Evolutionary conservation across 306 rosid species (phyloP).

Genomic region (Pachyrhizus erosus): DNA sequence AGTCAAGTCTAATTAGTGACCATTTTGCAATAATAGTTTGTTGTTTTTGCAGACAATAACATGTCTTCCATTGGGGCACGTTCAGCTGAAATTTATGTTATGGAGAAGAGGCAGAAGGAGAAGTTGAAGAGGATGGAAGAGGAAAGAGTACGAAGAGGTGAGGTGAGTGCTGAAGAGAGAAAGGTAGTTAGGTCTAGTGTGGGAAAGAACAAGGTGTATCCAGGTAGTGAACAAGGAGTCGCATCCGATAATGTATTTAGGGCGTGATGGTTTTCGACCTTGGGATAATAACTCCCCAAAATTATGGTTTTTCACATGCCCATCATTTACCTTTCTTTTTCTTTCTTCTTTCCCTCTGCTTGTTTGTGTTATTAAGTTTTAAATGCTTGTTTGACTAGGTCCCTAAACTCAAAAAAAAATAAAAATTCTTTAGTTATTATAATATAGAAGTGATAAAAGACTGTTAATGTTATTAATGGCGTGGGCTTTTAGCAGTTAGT

Average conservation of each 20-base stretch:
- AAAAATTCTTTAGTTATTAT: background rate
- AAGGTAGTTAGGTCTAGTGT: constrained; percentile 29
- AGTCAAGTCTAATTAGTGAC: background rate
- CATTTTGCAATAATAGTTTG: background rate
- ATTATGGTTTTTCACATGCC: background rate
- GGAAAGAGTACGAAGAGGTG: constrained; percentile 36
- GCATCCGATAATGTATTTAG: background rate
- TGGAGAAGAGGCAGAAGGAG: constrained; percentile 51
- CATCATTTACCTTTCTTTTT: background rate
- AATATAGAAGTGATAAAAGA: background rate
- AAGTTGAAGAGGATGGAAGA: constrained; percentile 53
- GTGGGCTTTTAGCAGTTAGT: background rate
- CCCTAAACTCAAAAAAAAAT: background rate
- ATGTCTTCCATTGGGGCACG: constrained; percentile 61
- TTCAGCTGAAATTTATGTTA: constrained; percentile 48
- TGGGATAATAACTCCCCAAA: constrained; percentile 7
- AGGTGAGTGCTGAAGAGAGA: constrained; percentile 37
- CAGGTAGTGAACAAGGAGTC: constrained; percentile 34
- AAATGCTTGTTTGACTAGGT: background rate
- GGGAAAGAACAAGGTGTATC: constrained; percentile 50
- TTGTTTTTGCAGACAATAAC: constrained; percentile 17
- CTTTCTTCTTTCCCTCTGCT: background rate
- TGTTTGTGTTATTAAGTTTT: background rate
- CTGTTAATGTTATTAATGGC: background rate
- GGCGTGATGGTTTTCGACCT: background rate